These are phyloP conservation scores for Phytopythium oedochilum DNA, from an alignment of 352 stramenopile genomes.

Conservation along the genomic window DNA sequence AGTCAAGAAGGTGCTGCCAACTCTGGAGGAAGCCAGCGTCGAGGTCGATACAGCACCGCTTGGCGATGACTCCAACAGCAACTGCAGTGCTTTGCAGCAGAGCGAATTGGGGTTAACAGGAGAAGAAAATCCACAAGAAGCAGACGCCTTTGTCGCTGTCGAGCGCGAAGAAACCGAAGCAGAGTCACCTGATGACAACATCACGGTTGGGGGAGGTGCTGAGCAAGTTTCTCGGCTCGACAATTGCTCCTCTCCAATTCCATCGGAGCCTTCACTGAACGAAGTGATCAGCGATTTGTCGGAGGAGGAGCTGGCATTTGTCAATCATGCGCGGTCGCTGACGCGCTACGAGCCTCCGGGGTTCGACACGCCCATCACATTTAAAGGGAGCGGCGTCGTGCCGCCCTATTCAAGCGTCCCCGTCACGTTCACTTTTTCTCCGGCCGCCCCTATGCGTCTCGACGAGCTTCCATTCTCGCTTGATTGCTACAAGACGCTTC, in stretches of 20 bases:
- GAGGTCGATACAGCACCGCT: background rate
- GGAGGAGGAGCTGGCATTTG: constrained; percentile 26
- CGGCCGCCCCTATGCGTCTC: constrained; percentile 29
- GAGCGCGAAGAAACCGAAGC: too few relatives aligned
- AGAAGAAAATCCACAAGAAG: background rate
- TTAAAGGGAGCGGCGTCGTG: constrained; percentile 37
- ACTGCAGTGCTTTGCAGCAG: background rate
- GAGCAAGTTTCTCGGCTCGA: too few relatives aligned
- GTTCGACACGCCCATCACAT: constrained; percentile 31
- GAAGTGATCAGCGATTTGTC: constrained; percentile 6
- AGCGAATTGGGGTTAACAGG: background rate
- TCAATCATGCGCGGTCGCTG: constrained; percentile 18
- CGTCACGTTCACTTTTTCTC: constrained; percentile 59
- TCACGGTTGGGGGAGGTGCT: too few relatives aligned
- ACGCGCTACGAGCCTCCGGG: constrained; percentile 38
- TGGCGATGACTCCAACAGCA: background rate
- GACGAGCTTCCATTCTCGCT: constrained; percentile 27
- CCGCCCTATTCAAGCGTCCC: constrained; percentile 35
- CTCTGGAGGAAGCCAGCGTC: background rate
- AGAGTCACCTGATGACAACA: too few relatives aligned
- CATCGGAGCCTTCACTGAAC: too few relatives aligned
- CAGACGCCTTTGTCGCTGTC: too few relatives aligned
- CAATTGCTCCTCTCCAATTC: too few relatives aligned
- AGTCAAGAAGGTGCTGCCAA: constrained; percentile 6
- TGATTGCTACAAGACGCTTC: constrained; percentile 20